Conservation (phyloP, 352 stramenopile species). For the Pythium angustatum region DNA sequence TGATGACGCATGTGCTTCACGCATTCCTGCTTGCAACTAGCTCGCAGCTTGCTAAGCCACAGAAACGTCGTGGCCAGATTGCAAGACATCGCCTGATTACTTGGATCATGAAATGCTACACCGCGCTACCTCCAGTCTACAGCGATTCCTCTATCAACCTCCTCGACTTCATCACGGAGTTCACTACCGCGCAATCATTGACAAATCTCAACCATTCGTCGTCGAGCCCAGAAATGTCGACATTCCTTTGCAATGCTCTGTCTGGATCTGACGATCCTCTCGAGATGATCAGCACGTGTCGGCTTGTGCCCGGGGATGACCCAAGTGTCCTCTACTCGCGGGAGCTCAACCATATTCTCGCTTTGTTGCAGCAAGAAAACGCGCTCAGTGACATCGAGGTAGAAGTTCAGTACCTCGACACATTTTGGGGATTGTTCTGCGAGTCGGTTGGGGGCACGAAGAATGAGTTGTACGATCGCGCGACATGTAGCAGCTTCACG, state of each 20-base stretch:
- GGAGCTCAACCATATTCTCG: conserved; percentile 78
- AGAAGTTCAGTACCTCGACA: conserved; percentile 83
- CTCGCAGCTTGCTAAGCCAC: conserved; percentile 62
- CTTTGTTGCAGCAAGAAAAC: conserved; percentile 67
- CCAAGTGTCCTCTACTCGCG: conserved; percentile 68
- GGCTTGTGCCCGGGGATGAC: conserved; percentile 61
- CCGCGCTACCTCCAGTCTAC: conserved; percentile 71
- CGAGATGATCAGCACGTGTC: conserved; percentile 56
- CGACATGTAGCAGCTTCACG: conserved; percentile 71
- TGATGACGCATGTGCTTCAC: conserved; percentile 72
- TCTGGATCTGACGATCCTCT: conserved; percentile 55
- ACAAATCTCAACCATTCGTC: conserved; percentile 68
- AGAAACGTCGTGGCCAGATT: conserved; percentile 81
- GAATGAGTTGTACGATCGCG: conserved; percentile 36
- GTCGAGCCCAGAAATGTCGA: conserved; percentile 57
- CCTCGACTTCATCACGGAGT: conserved; percentile 77
- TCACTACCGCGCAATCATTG: conserved; percentile 73
- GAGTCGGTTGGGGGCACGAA: conserved; percentile 29
- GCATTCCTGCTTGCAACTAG: conserved; percentile 63
- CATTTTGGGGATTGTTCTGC: conserved; percentile 55
- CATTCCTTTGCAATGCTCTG: conserved; percentile 63
- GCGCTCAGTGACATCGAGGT: conserved; percentile 81
- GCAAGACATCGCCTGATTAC: conserved; percentile 74
- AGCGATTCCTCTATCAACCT: conserved; percentile 82
- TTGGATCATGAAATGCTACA: conserved; percentile 80